Evolutionary conservation across 306 rosid genomes (phyloP).

Genomic region (Lathyrus sativus): DNA sequence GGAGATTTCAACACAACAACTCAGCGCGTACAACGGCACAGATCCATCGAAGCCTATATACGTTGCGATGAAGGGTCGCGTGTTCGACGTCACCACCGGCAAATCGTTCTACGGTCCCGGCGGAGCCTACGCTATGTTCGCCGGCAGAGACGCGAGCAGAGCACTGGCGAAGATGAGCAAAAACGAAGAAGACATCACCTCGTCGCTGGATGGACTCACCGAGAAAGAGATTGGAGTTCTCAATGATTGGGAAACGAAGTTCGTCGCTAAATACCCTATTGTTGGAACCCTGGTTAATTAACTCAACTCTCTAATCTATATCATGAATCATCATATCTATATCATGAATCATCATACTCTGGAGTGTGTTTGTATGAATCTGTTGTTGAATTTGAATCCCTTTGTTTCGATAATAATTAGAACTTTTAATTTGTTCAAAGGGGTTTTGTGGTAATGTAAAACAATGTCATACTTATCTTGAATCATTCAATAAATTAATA

Average conservation of each 20-base stretch:
- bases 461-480: background rate
- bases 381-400: background rate
- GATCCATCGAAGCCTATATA: slow-evolving; percentile 85
- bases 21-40: slow-evolving; percentile 66
- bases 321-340: background rate
- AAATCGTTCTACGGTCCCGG: slow-evolving; percentile 91
- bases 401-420: background rate
- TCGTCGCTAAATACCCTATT: slow-evolving; percentile 87
- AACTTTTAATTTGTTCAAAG: background rate
- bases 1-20: slow-evolving; percentile 67
- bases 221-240: slow-evolving; percentile 97
- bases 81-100: slow-evolving; percentile 84
- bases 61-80: slow-evolving; percentile 76
- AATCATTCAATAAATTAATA: background rate
- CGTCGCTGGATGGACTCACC: slow-evolving; percentile 78
- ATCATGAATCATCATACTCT: background rate
- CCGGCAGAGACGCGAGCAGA: slow-evolving; percentile 93
- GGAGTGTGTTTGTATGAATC: slow-evolving; percentile 1
- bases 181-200: slow-evolving; percentile 67
- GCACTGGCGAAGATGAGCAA: slow-evolving; percentile 98
- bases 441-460: background rate
- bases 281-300: slow-evolving; percentile 42
- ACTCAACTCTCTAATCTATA: background rate
- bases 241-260: slow-evolving; percentile 91
- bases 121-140: slow-evolving; percentile 89